Evolutionary conservation across 1,284 basidiomycete genomes (phyloP).

Genomic region (Trametes versicolor): DNA sequence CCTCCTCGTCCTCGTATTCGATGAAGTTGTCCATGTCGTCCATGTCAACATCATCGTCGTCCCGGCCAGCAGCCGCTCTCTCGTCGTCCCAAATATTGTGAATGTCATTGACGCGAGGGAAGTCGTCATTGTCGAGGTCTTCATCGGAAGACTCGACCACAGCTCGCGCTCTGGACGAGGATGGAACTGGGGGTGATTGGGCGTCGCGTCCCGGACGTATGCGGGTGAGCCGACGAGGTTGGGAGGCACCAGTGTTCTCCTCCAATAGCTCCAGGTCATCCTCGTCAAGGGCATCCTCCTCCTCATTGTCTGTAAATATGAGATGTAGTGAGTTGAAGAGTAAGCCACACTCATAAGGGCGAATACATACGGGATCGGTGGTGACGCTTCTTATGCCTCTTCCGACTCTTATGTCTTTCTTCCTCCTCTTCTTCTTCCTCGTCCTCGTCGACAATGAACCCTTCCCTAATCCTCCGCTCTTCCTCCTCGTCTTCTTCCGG

Average conservation of each 20-base stretch:
- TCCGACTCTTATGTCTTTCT: conserved; percentile 59
- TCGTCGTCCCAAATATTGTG: conserved; percentile 90
- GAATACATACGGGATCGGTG: conserved; percentile 63
- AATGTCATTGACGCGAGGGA: conserved; percentile 72
- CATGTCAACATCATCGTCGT: conserved; percentile 74
- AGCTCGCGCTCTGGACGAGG: conserved; percentile 65
- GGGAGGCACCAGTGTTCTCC: conserved; percentile 90
- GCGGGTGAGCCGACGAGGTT: conserved; percentile 69
- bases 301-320: conserved; percentile 57
- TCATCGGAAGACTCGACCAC: conserved; percentile 78
- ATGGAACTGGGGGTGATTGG: conserved; percentile 69
- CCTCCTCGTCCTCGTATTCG: conserved; percentile 89
- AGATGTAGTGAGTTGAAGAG: background rate
- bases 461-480: conserved; percentile 75
- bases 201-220: conserved; percentile 78
- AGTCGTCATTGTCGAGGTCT: conserved; percentile 71
- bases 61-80: conserved; percentile 59
- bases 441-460: conserved; percentile 89
- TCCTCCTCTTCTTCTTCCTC: conserved; percentile 74
- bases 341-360: conserved; percentile 15
- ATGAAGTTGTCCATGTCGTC: conserved; percentile 92
- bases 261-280: conserved; percentile 95
- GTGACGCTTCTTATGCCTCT: conserved; percentile 73
- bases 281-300: conserved; percentile 88
- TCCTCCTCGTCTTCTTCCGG: conserved; percentile 88